phyloP scores from a whole-genome alignment of 805 yeast genomes.

The Sugiyamaella qingdaonensis region DNA sequence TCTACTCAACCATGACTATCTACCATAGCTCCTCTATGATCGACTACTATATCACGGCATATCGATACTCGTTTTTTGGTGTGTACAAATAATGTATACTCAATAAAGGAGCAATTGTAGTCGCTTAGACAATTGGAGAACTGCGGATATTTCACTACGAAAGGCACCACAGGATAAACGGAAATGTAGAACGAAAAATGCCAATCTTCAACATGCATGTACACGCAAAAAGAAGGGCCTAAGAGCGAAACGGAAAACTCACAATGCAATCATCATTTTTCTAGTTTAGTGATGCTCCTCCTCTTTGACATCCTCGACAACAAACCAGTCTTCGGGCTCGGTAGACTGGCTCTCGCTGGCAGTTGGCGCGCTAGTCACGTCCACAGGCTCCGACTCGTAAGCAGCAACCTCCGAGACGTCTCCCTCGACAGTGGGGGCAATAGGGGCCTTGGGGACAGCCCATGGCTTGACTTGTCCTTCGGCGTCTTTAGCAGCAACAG shows the following conservation, averaged over 20 bases:
- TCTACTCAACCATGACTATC: too few relatives aligned
- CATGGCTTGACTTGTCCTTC: constrained; percentile 78
- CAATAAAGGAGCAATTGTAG: constrained; percentile 12
- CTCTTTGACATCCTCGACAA: constrained; percentile 35
- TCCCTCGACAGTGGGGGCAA: constrained; percentile 77
- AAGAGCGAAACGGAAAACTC: too few relatives aligned
- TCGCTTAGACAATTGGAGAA: too few relatives aligned
- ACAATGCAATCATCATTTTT: neutral
- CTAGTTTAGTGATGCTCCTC: constrained; percentile 33
- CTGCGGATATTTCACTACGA: too few relatives aligned
- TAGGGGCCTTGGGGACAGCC: constrained; percentile 75
- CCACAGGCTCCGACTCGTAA: constrained; percentile 44
- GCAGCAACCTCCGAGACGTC: constrained; percentile 48
- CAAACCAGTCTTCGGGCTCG: constrained; percentile 40
- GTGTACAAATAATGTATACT: too few relatives aligned
- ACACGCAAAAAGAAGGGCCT: too few relatives aligned
- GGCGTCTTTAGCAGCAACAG: constrained; percentile 67
- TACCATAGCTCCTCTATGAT: too few relatives aligned
- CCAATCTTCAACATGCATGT: too few relatives aligned
- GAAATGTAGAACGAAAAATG: too few relatives aligned
- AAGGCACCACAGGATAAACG: too few relatives aligned
- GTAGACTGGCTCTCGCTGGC: constrained; percentile 22
- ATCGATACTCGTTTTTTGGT: too few relatives aligned
- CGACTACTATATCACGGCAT: too few relatives aligned
- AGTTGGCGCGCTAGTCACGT: constrained; percentile 26